These are phyloP conservation scores for Crithidia bombi DNA, from an alignment of 208 protist species.

Conservation along the genomic window DNA sequence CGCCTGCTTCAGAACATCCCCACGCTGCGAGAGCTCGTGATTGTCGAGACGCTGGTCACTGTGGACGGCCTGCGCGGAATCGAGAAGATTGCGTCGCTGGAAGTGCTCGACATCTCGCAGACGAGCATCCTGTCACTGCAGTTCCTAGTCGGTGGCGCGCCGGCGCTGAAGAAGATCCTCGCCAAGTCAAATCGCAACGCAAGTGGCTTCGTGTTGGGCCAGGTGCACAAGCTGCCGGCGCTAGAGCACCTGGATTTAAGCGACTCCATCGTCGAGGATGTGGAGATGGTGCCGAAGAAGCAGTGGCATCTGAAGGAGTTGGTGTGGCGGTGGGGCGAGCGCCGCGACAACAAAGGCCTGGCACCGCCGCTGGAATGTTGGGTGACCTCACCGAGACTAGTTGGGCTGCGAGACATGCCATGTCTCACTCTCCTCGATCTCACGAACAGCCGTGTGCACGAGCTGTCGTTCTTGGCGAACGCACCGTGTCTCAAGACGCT, in stretches of 20 bases:
- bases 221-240: constrained; percentile 44
- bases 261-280: constrained; percentile 78
- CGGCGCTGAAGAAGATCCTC: constrained; percentile 40
- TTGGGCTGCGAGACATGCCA: constrained; percentile 39
- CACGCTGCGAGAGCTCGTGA: constrained; percentile 43
- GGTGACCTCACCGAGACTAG: constrained; percentile 54
- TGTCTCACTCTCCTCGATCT: constrained; percentile 50
- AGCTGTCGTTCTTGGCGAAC: constrained; percentile 50
- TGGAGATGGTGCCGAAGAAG: constrained; percentile 39
- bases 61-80: constrained; percentile 72
- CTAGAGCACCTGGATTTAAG: constrained; percentile 67
- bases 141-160: constrained; percentile 57
- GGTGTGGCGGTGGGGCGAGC: constrained; percentile 74
- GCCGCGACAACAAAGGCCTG: constrained; percentile 45
- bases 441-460: constrained; percentile 45
- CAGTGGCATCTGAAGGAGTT: constrained; percentile 50
- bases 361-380: constrained; percentile 55
- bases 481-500: constrained; percentile 39
- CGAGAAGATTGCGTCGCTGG: constrained; percentile 49
- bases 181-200: constrained; percentile 61
- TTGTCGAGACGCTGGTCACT: constrained; percentile 66
- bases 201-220: constrained; percentile 60
- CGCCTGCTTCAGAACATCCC: constrained; percentile 40
- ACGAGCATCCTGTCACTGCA: constrained; percentile 70
- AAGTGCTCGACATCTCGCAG: constrained; percentile 71